These are phyloP conservation scores for Posidonia australis DNA, from an alignment of 106 monocot species.

Conservation along the genomic window DNA sequence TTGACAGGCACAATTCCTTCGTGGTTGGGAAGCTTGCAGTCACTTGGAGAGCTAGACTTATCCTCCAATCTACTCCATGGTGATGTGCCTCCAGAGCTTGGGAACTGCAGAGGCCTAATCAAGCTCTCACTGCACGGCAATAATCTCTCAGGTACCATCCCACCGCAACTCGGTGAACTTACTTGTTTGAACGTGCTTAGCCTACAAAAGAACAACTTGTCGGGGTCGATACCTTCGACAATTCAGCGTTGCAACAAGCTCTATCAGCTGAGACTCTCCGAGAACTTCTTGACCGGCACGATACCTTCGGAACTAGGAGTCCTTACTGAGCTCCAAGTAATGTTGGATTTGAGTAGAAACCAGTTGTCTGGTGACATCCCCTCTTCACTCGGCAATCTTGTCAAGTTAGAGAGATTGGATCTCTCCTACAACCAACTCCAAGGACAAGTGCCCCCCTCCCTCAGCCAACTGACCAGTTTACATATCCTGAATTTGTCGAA, in stretches of 20 bases:
- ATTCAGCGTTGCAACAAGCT: constrained; percentile 48
- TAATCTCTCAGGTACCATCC: constrained; percentile 63
- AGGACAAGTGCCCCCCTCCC: constrained; percentile 51
- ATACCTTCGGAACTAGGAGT: constrained; percentile 59
- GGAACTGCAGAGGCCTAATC: constrained; percentile 47
- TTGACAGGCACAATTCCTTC: constrained; percentile 44
- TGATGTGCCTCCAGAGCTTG: constrained; percentile 46
- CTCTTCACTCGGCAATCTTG: constrained; percentile 43
- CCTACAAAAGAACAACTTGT: constrained; percentile 58
- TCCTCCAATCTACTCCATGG: constrained; percentile 63
- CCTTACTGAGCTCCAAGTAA: constrained; percentile 66
- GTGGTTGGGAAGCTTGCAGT: constrained; percentile 51
- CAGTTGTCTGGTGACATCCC: constrained; percentile 66
- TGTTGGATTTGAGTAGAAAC: constrained; percentile 74
- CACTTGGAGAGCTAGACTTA: constrained; percentile 74
- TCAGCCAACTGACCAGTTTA: constrained; percentile 59
- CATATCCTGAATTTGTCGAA: constrained; percentile 52
- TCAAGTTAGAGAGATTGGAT: constrained; percentile 74
- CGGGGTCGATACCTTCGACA: constrained; percentile 50
- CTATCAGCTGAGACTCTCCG: constrained; percentile 57
- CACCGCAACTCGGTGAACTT: constrained; percentile 64
- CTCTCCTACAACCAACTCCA: constrained; percentile 67
- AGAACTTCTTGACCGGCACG: constrained; percentile 49
- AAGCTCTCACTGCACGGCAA: constrained; percentile 67
- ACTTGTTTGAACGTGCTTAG: constrained; percentile 52